Base-by-base conservation (phyloP, 805 yeast species). In the Hanseniaspora nectarophila region DNA sequence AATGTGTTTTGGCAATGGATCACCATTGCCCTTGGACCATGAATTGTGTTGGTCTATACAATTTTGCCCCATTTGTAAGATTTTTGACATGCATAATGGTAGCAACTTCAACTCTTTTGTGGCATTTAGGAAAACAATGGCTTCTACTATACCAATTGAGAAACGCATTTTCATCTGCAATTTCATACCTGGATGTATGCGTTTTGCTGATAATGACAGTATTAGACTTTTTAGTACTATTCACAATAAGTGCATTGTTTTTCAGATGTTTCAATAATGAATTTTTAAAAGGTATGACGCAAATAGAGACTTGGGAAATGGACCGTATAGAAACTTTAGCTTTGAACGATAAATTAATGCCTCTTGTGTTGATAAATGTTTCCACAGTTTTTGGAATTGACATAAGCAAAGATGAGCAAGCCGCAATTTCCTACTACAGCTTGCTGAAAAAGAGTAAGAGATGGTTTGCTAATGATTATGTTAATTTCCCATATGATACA, bases 11-110 rank as follows among this genome's bases (percentile, higher is more conserved):
- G 54, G 76, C 77, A 61, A 89, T 88, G 96, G 97, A 88, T 64
- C 97, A 88, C 63, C 96, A 88, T 67, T 81, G 82, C 55, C 95
- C 96, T 0, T 89, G 96, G 96, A 86, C 95, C 0, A 76, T 78
- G 64, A 89, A 85, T 62, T 89, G 96, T 62, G 90, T 89, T 20
- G 97, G 97, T 0, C 79, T 78, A 61, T 64, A 66, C 0, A 89
- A 89, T 61, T 71, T 78, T 63, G 86, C 95, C 0, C 89, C 85
- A 63, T 89, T 89, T 62, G 59, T 84, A 56, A 70, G 96, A 51
- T 89, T 89, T 61, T 60, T 89, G 33, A 59, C 73, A 10, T 81
- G 88, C 84, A 81, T 85, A 1, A 63, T 76, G 20, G 60, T 73
- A 32, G 70, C 80, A 0, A 73, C 82, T 1, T 69, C 71, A 0